A percentile compares a stretch with the other conserved stretches of the same genome.
These are phyloP conservation scores for Thraustotheca clavata DNA, from an alignment of 352 stramenopile genomes.

Conservation along the genomic window DNA sequence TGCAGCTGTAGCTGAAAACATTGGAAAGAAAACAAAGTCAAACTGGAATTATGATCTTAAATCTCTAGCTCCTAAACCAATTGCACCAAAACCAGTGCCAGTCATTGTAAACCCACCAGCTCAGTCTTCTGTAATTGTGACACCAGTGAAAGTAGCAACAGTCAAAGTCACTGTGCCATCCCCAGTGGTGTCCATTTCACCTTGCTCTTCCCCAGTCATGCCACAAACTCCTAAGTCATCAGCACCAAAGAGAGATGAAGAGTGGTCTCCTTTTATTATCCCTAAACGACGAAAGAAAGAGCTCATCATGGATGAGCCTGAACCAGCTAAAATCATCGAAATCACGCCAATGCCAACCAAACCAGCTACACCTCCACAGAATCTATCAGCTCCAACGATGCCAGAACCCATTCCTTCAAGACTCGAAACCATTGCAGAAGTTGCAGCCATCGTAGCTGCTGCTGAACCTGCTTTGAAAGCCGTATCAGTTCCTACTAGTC, in stretches of 20 bases:
- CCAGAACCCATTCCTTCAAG: background rate
- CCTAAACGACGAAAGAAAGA: constrained; percentile 11
- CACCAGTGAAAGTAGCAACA: background rate
- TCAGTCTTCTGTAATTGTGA: background rate
- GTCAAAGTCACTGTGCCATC: background rate
- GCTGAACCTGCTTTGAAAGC: background rate
- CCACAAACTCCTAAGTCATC: constrained; percentile 4
- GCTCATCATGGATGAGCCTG: constrained; percentile 5
- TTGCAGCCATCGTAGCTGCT: background rate
- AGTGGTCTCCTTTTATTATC: constrained; percentile 16
- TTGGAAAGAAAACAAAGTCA: background rate
- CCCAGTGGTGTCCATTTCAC: constrained; percentile 15
- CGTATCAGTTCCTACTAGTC: background rate
- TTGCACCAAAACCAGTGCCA: background rate
- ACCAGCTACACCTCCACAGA: background rate
- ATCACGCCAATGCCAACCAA: background rate
- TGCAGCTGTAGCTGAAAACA: background rate
- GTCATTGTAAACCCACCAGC: background rate
- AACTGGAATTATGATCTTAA: background rate
- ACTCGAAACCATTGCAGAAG: background rate
- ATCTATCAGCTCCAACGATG: no score
- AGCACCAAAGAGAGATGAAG: background rate
- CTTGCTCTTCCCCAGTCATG: background rate
- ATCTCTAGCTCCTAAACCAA: no score
- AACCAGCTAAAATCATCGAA: background rate